phyloP scores from a whole-genome alignment of 306 rosid species.

The Gastrolobium villosum region DNA sequence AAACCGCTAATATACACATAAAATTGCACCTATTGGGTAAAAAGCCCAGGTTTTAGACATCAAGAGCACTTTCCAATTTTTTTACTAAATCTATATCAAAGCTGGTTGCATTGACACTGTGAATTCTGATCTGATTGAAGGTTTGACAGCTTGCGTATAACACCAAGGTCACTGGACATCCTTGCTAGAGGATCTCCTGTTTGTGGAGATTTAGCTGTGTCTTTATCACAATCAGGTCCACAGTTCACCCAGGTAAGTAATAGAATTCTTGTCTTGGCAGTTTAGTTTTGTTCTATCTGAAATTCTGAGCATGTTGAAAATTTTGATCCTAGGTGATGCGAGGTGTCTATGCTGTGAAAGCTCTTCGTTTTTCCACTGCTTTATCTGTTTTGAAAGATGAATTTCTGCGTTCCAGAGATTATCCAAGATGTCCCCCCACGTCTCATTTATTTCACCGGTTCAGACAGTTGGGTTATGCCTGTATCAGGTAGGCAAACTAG shows the following conservation, averaged over 20 bases:
- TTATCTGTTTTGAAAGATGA: constrained; percentile 88
- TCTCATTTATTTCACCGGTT: constrained; percentile 95
- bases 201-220: constrained; percentile 97
- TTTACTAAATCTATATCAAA: constrained; percentile 25
- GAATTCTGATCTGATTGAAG: constrained; percentile 60
- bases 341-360: constrained; percentile 95
- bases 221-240: constrained; percentile 95
- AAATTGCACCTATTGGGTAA: not conserved
- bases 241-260: constrained; percentile 91
- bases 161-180: constrained; percentile 94
- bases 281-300: constrained; percentile 37
- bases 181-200: constrained; percentile 96
- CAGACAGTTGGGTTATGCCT: constrained; percentile 93
- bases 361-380: constrained; percentile 94
- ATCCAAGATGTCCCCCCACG: constrained; percentile 95
- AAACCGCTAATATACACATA: not conserved
- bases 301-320: constrained; percentile 53
- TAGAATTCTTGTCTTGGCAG: constrained; percentile 41
- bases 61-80: constrained; percentile 21
- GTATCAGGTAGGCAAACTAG: constrained; percentile 78
- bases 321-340: constrained; percentile 80
- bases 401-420: constrained; percentile 95
- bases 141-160: constrained; percentile 97
- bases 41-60: constrained; percentile 25
- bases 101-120: constrained; percentile 42